phyloP scores from a whole-genome alignment of 2,329 filamentous ascomycete genomes.

The Sclerotinia spermophila region DNA sequence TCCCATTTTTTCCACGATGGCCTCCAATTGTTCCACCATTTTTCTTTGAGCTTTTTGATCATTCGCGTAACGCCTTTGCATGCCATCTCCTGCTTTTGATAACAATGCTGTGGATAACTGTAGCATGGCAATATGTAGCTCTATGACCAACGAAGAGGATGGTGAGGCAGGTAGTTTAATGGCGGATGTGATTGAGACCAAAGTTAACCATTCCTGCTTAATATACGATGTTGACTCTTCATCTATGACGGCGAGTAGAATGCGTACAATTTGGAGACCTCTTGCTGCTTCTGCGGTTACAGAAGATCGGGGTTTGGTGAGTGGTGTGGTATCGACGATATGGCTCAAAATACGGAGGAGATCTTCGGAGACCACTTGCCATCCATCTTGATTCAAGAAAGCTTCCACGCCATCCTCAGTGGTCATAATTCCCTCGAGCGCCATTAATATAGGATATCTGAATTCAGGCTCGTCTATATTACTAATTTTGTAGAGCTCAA shows the following conservation, averaged over 20 bases:
- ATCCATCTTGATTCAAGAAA: conserved; percentile 52
- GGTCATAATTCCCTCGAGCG: conserved; percentile 55
- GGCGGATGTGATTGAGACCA: conserved; percentile 49
- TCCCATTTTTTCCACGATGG: conserved; percentile 23
- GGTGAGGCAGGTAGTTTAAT: conserved; percentile 25
- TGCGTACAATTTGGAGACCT: conserved; percentile 53
- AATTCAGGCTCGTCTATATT: conserved; percentile 45
- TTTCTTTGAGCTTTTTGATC: conserved; percentile 50
- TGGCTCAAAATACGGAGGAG: conserved; percentile 44
- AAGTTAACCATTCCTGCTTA: conserved; percentile 54
- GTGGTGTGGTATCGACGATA: conserved; percentile 8
- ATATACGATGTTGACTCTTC: conserved; percentile 42
- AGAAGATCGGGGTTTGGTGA: background rate
- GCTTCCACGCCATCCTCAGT: conserved; percentile 40
- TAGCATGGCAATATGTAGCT: conserved; percentile 52
- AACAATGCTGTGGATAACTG: conserved; percentile 55
- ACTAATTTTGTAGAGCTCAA: conserved; percentile 54
- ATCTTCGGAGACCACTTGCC: conserved; percentile 51
- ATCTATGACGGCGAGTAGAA: conserved; percentile 52
- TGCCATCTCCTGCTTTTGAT: conserved; percentile 42
- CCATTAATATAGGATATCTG: conserved; percentile 54
- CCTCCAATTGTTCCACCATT: conserved; percentile 44
- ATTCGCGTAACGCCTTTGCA: conserved; percentile 49
- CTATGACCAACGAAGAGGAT: conserved; percentile 33
- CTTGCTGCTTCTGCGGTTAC: conserved; percentile 42